A percentile compares a stretch with the other conserved stretches of the same genome.
These are phyloP conservation scores for Pythium periplocum DNA, from an alignment of 352 stramenopile species.

Conservation along the genomic window DNA sequence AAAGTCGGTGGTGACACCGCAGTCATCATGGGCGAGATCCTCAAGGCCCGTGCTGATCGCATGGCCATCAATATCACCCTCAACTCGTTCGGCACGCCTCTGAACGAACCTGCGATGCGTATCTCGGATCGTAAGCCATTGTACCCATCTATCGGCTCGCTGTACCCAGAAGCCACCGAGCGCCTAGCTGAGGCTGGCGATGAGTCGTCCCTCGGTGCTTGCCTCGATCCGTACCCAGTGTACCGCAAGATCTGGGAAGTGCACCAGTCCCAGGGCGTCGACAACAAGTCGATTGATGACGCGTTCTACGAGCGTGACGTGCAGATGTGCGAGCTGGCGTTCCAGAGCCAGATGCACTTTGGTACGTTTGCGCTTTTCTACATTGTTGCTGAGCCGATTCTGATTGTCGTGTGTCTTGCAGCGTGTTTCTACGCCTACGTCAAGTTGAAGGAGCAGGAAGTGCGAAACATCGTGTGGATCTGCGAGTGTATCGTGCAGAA, in stretches of 20 bases:
- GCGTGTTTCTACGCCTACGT: slow-evolving; percentile 98
- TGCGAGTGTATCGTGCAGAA: slow-evolving; percentile 99
- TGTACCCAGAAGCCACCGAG: slow-evolving; percentile 97
- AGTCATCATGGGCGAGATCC: slow-evolving; percentile 97
- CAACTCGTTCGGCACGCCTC: slow-evolving; percentile 95
- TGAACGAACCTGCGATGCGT: slow-evolving; percentile 95
- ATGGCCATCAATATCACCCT: slow-evolving; percentile 99
- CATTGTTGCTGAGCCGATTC: neutral
- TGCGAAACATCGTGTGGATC: slow-evolving; percentile 99
- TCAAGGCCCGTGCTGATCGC: slow-evolving; percentile 93
- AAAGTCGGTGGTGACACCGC: slow-evolving; percentile 96
- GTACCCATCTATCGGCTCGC: slow-evolving; percentile 95
- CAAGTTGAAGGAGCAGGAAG: slow-evolving; percentile 99
- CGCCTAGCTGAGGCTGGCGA: slow-evolving; percentile 92
- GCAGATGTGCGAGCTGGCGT: slow-evolving; percentile 96
- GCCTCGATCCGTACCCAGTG: slow-evolving; percentile 93
- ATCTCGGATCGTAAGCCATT: slow-evolving; percentile 96
- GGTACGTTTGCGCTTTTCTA: slow-evolving; percentile 29
- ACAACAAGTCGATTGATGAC: slow-evolving; percentile 98
- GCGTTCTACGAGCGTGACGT: slow-evolving; percentile 99
- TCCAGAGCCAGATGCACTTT: slow-evolving; percentile 99
- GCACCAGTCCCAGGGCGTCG: slow-evolving; percentile 89
- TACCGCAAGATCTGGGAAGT: slow-evolving; percentile 98
- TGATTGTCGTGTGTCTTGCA: slow-evolving; percentile 3
- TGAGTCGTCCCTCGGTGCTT: slow-evolving; percentile 78